Conservation (phyloP, 140 eudicot genomes). For the Anethum foeniculum region DNA sequence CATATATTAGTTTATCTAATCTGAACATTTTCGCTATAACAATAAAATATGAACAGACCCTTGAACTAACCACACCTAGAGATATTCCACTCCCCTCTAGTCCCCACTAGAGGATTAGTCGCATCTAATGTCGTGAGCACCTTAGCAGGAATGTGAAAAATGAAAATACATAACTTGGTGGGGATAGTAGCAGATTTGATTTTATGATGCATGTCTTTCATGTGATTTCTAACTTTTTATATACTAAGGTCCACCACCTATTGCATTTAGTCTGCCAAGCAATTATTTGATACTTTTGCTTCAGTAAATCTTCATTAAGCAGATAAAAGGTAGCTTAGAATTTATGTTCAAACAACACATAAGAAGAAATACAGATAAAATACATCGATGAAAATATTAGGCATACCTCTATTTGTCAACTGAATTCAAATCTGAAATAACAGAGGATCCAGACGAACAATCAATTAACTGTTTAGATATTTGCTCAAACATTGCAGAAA, state of each 20-base stretch:
- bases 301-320: background rate
- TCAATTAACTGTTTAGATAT: constrained; percentile 9
- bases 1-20: background rate
- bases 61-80: constrained; percentile 4
- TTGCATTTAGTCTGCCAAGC: background rate
- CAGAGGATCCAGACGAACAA: background rate
- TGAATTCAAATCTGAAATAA: background rate
- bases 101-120: background rate
- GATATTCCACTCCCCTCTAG: background rate
- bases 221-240: background rate
- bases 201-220: constrained; percentile 10
- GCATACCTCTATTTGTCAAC: background rate
- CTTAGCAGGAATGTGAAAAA: background rate
- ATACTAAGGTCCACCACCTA: background rate
- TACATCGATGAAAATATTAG: background rate
- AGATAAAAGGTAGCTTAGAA: background rate
- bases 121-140: background rate
- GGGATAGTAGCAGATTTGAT: background rate
- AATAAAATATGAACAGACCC: background rate
- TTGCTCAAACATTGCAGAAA: constrained; percentile 16
- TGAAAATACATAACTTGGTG: background rate
- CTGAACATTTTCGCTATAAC: background rate
- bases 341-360: background rate
- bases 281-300: constrained; percentile 5
- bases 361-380: background rate